These are phyloP conservation scores for Pinus taeda DNA, from an alignment of 75 land plant genomes.

Conservation along the genomic window DNA sequence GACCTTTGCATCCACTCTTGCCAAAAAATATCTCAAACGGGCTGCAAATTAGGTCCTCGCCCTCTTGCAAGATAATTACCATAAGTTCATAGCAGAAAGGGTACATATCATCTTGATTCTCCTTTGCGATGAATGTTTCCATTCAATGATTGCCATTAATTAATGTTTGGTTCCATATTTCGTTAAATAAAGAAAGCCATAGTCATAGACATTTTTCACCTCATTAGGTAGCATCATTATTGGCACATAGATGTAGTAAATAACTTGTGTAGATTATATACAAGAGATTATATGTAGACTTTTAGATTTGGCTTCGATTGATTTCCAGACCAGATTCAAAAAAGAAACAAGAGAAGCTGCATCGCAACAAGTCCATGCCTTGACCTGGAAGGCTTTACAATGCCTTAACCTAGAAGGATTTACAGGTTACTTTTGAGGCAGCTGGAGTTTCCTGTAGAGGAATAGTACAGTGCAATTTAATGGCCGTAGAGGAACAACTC, in stretches of 20 bases:
- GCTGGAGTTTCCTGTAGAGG: too few species aligned
- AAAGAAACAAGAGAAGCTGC: too few species aligned
- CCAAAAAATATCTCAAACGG: conserved; percentile 24
- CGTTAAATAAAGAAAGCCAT: neutral
- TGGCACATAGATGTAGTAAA: neutral
- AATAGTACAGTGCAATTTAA: too few species aligned
- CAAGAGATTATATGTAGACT: too few species aligned
- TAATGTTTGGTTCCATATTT: neutral
- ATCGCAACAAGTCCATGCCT: too few species aligned
- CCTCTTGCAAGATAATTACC: conserved; percentile 73
- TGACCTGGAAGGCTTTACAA: too few species aligned
- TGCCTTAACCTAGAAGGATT: too few species aligned
- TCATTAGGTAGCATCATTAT: neutral
- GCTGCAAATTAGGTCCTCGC: conserved; percentile 41
- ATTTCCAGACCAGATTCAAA: neutral
- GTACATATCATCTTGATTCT: conserved; percentile 14
- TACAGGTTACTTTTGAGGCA: too few species aligned
- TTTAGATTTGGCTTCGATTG: neutral
- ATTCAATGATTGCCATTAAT: too few species aligned
- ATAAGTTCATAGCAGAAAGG: conserved; percentile 72
- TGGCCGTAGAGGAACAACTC: too few species aligned
- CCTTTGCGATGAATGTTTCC: neutral
- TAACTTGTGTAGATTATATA: neutral
- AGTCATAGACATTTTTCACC: neutral
- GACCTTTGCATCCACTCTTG: conserved; percentile 29